These are phyloP conservation scores for Spizellomyces sp. DNA, from an alignment of 192 early-diverging fungal genomes.

Conservation along the genomic window DNA sequence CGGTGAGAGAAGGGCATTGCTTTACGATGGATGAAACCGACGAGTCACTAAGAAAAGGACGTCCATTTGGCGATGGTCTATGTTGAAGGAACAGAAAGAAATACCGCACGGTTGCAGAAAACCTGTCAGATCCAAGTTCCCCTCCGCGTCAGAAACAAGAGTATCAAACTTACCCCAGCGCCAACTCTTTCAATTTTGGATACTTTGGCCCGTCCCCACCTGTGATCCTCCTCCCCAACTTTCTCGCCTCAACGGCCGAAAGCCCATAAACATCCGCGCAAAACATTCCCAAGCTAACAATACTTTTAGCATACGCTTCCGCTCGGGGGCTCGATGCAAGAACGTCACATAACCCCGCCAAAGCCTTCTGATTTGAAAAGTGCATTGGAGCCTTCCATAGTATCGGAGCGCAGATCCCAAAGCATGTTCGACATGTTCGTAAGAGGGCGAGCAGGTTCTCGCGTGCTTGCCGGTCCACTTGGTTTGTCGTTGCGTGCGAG, in stretches of 20 bases:
- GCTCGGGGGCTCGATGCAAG: background rate
- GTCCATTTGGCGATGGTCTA: no score
- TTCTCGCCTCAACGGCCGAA: background rate
- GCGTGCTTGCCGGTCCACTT: background rate
- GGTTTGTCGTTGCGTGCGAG: background rate
- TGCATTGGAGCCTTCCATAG: background rate
- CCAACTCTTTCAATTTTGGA: background rate
- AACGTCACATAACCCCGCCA: background rate
- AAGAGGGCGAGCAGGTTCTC: background rate
- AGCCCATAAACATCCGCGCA: background rate
- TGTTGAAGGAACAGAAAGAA: background rate
- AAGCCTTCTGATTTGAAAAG: background rate
- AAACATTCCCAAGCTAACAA: background rate
- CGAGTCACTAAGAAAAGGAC: background rate
- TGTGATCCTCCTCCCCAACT: background rate
- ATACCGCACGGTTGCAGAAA: background rate
- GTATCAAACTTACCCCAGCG: background rate
- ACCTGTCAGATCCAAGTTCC: background rate
- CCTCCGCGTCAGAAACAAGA: background rate
- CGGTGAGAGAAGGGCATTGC: constrained; percentile 1
- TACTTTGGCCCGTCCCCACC: background rate
- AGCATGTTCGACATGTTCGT: constrained; percentile 1
- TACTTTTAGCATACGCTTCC: background rate
- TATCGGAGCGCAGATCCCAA: background rate
- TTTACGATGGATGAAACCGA: background rate